These are phyloP conservation scores for Spergularia bocconei DNA, from an alignment of 148 eudicot genomes.

Conservation along the genomic window DNA sequence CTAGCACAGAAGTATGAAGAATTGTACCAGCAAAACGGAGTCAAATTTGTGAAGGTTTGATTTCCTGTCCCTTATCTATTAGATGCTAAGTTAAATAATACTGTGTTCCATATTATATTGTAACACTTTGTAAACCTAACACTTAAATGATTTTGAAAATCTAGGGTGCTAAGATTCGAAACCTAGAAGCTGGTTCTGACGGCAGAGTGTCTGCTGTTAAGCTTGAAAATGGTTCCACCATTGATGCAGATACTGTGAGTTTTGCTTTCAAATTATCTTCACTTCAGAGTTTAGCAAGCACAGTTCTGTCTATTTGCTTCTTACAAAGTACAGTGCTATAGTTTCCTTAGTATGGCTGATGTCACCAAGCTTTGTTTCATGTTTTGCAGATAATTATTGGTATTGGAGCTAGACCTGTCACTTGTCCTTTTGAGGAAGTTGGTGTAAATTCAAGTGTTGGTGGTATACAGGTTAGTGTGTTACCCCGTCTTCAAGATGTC, in stretches of 20 bases:
- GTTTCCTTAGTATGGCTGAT: background rate
- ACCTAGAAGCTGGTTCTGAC: constrained; percentile 82
- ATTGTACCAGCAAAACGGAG: constrained; percentile 72
- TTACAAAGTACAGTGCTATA: background rate
- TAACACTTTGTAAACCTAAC: background rate
- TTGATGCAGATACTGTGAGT: constrained; percentile 87
- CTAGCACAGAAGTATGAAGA: constrained; percentile 80
- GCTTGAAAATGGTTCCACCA: constrained; percentile 80
- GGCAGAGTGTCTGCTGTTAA: constrained; percentile 75
- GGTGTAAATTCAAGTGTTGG: constrained; percentile 70
- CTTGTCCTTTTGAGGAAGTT: constrained; percentile 64
- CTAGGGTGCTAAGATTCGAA: constrained; percentile 74
- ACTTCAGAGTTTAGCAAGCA: background rate
- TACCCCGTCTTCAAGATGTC: constrained; percentile 6
- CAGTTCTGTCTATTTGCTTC: background rate
- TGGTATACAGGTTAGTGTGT: constrained; percentile 73
- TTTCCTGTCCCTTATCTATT: background rate
- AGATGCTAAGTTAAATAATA: background rate
- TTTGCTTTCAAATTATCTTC: constrained; percentile 11
- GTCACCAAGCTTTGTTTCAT: constrained; percentile 2
- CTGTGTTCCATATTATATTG: background rate
- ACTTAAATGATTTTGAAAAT: background rate
- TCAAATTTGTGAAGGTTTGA: constrained; percentile 75
- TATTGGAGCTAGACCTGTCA: constrained; percentile 93
- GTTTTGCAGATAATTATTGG: constrained; percentile 75